A percentile compares a stretch with the other conserved stretches of the same genome.
Conservation (phyloP, 2,329 filamentous ascomycete species). For the Alternaria atra region DNA sequence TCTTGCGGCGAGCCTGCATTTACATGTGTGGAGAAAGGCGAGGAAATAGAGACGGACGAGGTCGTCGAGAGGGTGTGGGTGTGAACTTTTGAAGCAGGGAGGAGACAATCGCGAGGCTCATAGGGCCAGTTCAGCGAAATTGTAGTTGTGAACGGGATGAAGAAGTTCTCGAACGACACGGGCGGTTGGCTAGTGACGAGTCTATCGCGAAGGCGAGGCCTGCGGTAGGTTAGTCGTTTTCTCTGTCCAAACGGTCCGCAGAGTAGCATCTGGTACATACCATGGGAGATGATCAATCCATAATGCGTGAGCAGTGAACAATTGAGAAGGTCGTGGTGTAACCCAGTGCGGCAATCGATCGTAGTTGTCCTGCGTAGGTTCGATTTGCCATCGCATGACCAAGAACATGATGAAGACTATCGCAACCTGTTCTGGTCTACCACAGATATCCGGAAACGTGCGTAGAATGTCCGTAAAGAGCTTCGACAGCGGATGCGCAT, state of each 20-base stretch:
- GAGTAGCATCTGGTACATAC: conserved; percentile 37
- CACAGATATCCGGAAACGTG: conserved; percentile 81
- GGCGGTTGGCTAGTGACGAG: conserved; percentile 64
- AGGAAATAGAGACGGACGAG: conserved; percentile 35
- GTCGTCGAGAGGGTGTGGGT: conserved; percentile 32
- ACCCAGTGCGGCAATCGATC: conserved; percentile 78
- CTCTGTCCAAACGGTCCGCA: neutral
- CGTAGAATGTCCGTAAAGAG: conserved; percentile 85
- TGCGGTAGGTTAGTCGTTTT: conserved; percentile 31
- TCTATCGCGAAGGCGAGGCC: conserved; percentile 75
- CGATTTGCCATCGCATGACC: conserved; percentile 82
- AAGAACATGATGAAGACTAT: conserved; percentile 88
- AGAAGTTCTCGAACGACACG: conserved; percentile 81
- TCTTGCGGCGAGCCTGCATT: conserved; percentile 38
- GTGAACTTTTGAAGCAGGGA: conserved; percentile 54
- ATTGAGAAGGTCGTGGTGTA: conserved; percentile 71
- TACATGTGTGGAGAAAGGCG: conserved; percentile 43
- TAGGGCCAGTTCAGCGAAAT: conserved; percentile 87
- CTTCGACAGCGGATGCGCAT: conserved; percentile 80
- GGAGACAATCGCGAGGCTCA: conserved; percentile 73
- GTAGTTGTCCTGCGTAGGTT: conserved; percentile 80
- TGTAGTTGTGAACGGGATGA: conserved; percentile 80
- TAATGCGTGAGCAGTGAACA: conserved; percentile 73
- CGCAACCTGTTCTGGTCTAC: conserved; percentile 83
- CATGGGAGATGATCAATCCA: conserved; percentile 88